A percentile compares a stretch with the other conserved stretches of the same genome.
Conservation (phyloP, 257 asterid genomes). For the Scutellaria minor region DNA sequence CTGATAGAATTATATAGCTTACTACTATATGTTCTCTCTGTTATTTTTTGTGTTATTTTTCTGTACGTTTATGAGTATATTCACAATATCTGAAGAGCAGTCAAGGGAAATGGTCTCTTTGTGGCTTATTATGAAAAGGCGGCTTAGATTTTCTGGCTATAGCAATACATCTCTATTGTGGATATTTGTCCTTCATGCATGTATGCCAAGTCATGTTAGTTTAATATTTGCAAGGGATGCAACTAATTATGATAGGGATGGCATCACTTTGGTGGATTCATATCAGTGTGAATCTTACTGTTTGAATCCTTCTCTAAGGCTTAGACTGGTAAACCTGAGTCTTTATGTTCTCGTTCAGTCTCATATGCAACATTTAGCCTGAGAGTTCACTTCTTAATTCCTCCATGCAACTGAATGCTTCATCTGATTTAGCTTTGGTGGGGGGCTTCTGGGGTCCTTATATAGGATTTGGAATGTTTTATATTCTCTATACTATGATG, state of each 20-base stretch:
- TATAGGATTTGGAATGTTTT: too few relatives aligned
- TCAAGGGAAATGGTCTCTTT: background rate
- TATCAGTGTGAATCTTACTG: too few relatives aligned
- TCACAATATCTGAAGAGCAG: background rate
- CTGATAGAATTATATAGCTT: slow-evolving; percentile 21
- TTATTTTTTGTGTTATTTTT: background rate
- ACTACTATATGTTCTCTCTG: background rate
- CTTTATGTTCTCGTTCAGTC: too few relatives aligned
- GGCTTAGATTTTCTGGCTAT: slow-evolving; percentile 1
- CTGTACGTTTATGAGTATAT: background rate
- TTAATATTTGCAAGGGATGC: background rate
- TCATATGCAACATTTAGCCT: too few relatives aligned
- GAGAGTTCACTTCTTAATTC: too few relatives aligned
- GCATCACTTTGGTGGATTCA: too few relatives aligned
- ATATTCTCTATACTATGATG: too few relatives aligned
- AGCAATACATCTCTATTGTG: background rate
- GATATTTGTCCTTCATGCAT: background rate
- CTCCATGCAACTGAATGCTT: too few relatives aligned
- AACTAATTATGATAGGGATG: background rate
- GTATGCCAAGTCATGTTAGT: background rate
- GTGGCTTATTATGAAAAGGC: background rate
- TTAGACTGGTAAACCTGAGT: too few relatives aligned
- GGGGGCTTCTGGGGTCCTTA: too few relatives aligned
- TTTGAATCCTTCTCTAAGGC: too few relatives aligned
- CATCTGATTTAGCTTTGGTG: too few relatives aligned